A percentile compares a stretch with the other conserved stretches of the same genome.
phyloP scores from a whole-genome alignment of 371 early-diverging fungal species.

The Funneliformis caledonium region DNA sequence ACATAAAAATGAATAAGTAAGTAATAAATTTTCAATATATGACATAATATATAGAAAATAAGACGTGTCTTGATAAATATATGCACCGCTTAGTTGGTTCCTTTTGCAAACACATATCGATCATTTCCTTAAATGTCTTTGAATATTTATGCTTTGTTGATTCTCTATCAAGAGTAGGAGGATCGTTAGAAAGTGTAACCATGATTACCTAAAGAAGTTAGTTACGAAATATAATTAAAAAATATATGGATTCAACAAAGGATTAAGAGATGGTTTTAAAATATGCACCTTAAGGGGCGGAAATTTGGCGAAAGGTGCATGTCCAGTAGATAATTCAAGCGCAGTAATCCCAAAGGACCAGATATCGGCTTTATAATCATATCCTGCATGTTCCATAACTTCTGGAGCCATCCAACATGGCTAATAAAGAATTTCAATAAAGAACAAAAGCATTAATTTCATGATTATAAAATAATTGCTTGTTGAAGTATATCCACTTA shows the following conservation, averaged over 20 bases:
- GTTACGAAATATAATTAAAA: conserved; percentile 26
- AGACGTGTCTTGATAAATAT: not conserved
- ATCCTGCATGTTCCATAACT: conserved; percentile 68
- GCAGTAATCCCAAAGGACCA: conserved; percentile 95
- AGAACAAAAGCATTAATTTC: not conserved
- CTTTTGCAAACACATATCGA: conserved; percentile 81
- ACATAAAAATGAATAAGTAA: conserved; percentile 2
- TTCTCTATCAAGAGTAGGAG: conserved; percentile 86
- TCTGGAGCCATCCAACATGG: conserved; percentile 95
- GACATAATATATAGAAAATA: not conserved
- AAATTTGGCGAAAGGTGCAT: conserved; percentile 91
- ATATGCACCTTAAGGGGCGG: conserved; percentile 81
- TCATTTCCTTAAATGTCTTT: conserved; percentile 84
- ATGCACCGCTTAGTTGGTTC: conserved; percentile 77
- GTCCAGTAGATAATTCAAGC: conserved; percentile 88
- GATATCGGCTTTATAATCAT: conserved; percentile 91
- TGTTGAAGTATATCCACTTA: not conserved
- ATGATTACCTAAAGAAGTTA: conserved; percentile 68
- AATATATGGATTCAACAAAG: not conserved
- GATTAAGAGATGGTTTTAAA: not conserved
- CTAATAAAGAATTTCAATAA: not conserved
- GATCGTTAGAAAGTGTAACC: conserved; percentile 88
- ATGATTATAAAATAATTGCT: not conserved
- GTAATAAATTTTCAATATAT: not conserved
- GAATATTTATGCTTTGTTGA: conserved; percentile 74